Evolutionary conservation across 768 basidiomycete genomes (phyloP), one percentile per base, ranked within the genome.

Genomic region (Mycena vulgaris): DNA sequence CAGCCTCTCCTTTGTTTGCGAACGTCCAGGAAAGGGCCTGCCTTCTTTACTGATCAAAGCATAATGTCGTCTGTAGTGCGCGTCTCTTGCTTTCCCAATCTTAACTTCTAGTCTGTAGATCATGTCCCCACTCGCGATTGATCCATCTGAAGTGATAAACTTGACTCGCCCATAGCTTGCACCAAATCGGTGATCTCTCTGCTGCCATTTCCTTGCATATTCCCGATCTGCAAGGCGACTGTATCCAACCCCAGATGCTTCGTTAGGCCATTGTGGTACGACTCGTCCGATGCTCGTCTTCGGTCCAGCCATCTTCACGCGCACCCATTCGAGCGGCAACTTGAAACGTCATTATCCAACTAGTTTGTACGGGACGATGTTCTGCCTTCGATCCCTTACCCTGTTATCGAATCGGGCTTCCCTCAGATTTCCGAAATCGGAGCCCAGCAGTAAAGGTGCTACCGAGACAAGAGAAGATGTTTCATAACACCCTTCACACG

Each of bases 341-440:
- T 57, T 59, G 68, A 59, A 59, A 69, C 68, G 68, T 64, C 68
- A 69, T 64, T 69, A 63, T 58, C 62, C 60, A 55, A 56, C 66
- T 55, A 48, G 60, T 57, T 56, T 28, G 25, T 45, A 17, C 40
- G 27, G 49, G 51, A 49, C 60, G 68, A 63, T 64, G 57, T 69
- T 69, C 68, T 69, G 39, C 62, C 68, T 59, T 52, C 62, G 68
- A 69, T 69, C 62, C 62, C 57, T 57, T 58, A 69, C 62, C 57
- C 68, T 62, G 56, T n/a, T 23, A 63, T 69, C 67, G 53, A 63
- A 59, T 69, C 53, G 56, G 49, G 37, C 57, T 59, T 63, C 57
- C 64, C 57, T 68, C 21, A 58, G 62, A 69, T 64, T 63, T 51
- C 68, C 68, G 61, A 63, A 69, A 48, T 69, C 68, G 62, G 63